Conservation (phyloP, 805 yeast species). For the Tetrapisispora phaffii region DNA sequence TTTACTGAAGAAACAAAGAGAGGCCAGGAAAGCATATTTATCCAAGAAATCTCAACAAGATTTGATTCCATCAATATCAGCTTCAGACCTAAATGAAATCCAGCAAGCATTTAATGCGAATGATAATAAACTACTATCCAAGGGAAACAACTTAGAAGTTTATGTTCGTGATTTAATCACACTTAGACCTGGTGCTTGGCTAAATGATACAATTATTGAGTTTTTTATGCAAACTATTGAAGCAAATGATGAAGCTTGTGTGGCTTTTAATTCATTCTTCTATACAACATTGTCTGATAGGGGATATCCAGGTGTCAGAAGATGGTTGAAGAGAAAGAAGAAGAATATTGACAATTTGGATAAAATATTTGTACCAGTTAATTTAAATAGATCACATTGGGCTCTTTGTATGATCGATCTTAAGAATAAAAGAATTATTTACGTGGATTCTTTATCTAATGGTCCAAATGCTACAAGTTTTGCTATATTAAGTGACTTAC, state of each 20-base stretch:
- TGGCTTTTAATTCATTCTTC: conserved; percentile 83
- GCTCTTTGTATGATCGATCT: conserved; percentile 75
- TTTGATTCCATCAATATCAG: conserved; percentile 21
- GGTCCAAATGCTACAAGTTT: conserved; percentile 31
- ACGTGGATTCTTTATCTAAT: conserved; percentile 61
- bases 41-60: conserved; percentile 4
- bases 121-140: conserved; percentile 15
- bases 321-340: conserved; percentile 77
- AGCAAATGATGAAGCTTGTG: conserved; percentile 33
- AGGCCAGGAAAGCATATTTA: conserved; percentile 9
- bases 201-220: conserved; percentile 86
- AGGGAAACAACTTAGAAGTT: conserved; percentile 45
- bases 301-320: conserved; percentile 72
- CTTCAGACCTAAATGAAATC: conserved; percentile 19
- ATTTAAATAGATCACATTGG: conserved; percentile 81
- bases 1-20: conserved; percentile 29
- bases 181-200: conserved; percentile 63
- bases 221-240: conserved; percentile 46
- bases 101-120: conserved; percentile 23
- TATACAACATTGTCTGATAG: conserved; percentile 57
- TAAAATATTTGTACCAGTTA: conserved; percentile 74
- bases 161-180: conserved; percentile 60
- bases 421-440: conserved; percentile 45
- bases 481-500: conserved; percentile 37
- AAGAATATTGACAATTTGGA: conserved; percentile 55